Evolutionary conservation across 169 alveolate species (phyloP), one percentile per base, ranked within the genome.

Genomic region (Eimeria brunetti): DNA sequence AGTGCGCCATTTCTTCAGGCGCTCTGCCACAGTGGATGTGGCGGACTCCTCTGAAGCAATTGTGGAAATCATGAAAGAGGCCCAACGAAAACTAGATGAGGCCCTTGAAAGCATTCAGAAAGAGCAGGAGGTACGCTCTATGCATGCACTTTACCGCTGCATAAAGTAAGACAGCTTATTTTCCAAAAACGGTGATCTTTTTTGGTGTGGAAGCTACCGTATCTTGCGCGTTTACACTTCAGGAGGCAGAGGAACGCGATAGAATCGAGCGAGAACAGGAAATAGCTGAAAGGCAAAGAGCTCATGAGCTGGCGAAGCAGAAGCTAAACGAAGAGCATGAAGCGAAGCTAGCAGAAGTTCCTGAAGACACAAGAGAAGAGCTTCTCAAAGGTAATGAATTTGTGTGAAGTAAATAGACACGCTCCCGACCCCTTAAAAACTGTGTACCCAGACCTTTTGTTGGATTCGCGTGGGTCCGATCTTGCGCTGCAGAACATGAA

Each of bases 221-320:
- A 20, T 5, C 9, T 22, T 78, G 30, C 49, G 46, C n/a, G 2
- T 86, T 12, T 36, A 22, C 8, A 60, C 30, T 16, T 44, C 49
- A 86, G 83, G 93, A 86, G 14, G 93, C 78, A 86, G 93, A 60
- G 44, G 69, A 86, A 64, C 81, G 46, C 16, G 83, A 86, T 24
- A 62, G 71, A 64, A 24, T 60, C 83, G 83, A 86, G 49, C 60
- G 51, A 20, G 83, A 86, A 36, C 69, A 86, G 49, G 81, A 62
- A 60, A 27, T 46, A 16, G 80, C 81, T n/a, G 62, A 38, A 64
- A 58, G 80, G 64, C 20, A 41, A 64, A 86, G 22, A 38, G 83
- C 83, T 7, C 83, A 64, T 53, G 93, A 86, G 93, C 49, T 62
- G 36, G 81, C 81, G 22, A 86, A 64, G 49, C 93, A 64, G 33